These are phyloP conservation scores for Xerocomellus chrysenteron DNA, from an alignment of 768 basidiomycete species.

Conservation along the genomic window DNA sequence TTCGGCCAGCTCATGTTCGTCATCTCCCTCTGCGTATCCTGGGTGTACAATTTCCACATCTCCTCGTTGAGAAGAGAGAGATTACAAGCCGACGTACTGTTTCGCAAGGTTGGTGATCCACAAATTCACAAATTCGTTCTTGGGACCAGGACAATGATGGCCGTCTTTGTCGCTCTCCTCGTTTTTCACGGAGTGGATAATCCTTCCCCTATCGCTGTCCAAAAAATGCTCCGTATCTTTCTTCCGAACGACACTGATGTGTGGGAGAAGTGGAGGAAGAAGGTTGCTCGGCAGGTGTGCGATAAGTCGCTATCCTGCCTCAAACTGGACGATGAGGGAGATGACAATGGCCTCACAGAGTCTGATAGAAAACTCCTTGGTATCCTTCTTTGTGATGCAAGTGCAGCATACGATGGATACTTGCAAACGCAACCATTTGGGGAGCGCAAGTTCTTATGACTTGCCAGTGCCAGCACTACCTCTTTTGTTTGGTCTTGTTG, in stretches of 20 bases:
- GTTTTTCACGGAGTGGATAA: conserved; percentile 5
- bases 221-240: conserved; percentile 12
- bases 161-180: conserved; percentile 15
- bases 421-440: background rate
- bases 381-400: conserved; percentile 20
- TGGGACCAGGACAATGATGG: conserved; percentile 17
- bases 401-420: conserved; percentile 11
- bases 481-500: background rate
- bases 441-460: background rate
- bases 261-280: conserved; percentile 22
- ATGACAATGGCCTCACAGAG: background rate
- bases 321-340: background rate
- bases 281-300: conserved; percentile 12
- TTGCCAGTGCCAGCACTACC: too few relatives aligned
- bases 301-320: conserved; percentile 4
- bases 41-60: conserved; percentile 32
- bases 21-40: conserved; percentile 31
- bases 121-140: conserved; percentile 7
- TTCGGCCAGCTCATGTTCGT: conserved; percentile 39
- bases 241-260: conserved; percentile 23
- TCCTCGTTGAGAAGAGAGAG: conserved; percentile 31
- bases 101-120: conserved; percentile 15
- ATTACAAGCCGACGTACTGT: conserved; percentile 22
- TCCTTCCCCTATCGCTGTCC: background rate
- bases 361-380: conserved; percentile 4